Base-by-base conservation (phyloP, 2,329 filamentous ascomycete genomes). In the Monosporascus ibericus region DNA sequence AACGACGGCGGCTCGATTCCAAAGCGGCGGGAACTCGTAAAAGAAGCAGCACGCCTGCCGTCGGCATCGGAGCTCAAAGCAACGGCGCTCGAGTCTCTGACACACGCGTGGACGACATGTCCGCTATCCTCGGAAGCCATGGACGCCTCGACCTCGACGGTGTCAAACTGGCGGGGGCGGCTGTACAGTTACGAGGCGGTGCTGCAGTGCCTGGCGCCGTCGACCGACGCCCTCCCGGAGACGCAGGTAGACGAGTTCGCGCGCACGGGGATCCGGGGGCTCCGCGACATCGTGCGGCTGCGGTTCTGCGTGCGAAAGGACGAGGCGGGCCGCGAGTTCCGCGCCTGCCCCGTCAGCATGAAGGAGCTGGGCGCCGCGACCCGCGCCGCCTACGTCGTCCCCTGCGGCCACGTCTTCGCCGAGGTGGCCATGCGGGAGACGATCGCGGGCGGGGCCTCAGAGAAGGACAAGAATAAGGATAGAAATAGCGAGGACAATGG, bases 1-100 rank as follows among this genome's bases (percentile, higher is more conserved):
- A 99, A 99, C 74, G 94, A 99, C 70, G 94, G 94, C 62, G 94
- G 94, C 68, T 92, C 90, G 61, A 99, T 99, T 61, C 94, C 94
- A 5, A 97, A 88, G 58, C 89, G 95, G 34, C 88, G 91, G 65
- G 95, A 99, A 72, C 88, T 99, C 46, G 94, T 99, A 69, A 95
- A 95, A 72, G 87, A 92, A 70, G 90, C 92, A 27, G 90, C 92
- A 42, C 88, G 90, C 63, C 81, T 85, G 49, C 88, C 88, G 22
- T 95, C 88, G 36, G 81, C 90, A 27, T 86, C 89, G 47, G 88
- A 97, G 74, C 75, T 96, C 52, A 97, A 97, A 74, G 91, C 94
- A 58, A 87, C 88, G 8, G 87, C 87, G 59, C 84, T 87, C 66
- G 92, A 96, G 70, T 88, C 89, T 42, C 86, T 94, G 65, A 81